Conservation (phyloP, 768 basidiomycete genomes). For the Pleurotus tuber-regium region DNA sequence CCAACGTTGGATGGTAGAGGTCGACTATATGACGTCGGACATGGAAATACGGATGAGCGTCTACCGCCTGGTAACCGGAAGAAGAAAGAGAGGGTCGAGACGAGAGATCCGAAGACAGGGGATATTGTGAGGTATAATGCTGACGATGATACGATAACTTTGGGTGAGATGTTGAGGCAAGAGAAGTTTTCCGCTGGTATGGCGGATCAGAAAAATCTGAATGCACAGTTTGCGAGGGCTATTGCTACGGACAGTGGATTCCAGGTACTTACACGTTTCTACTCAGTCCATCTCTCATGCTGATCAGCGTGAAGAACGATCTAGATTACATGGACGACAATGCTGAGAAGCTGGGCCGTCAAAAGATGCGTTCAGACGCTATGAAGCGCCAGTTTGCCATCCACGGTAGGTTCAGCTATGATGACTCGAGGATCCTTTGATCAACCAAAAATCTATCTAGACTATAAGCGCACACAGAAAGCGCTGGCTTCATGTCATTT, state of each 20-base stretch:
- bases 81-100: constrained; percentile 84
- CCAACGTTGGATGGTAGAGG: constrained; percentile 88
- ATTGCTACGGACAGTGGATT: constrained; percentile 90
- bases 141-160: constrained; percentile 82
- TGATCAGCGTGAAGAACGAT: constrained; percentile 52
- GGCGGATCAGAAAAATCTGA: constrained; percentile 88
- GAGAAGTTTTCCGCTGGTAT: constrained; percentile 89
- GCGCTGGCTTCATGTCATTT: constrained; percentile 82
- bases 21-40: constrained; percentile 87
- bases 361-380: constrained; percentile 94
- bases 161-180: constrained; percentile 91
- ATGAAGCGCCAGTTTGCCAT: constrained; percentile 98
- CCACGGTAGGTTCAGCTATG: constrained; percentile 55
- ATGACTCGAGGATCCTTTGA: neutral
- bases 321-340: constrained; percentile 97
- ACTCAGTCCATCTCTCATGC: no score
- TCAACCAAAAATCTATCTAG: constrained; percentile 46
- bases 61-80: constrained; percentile 66
- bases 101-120: constrained; percentile 86
- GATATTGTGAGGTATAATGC: constrained; percentile 86
- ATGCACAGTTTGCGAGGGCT: constrained; percentile 84
- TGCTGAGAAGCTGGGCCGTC: constrained; percentile 85
- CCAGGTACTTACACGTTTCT: constrained; percentile 43
- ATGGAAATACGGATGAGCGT: constrained; percentile 58
- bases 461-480: constrained; percentile 93